These are phyloP conservation scores for Coemansia sp. DNA, from an alignment of 192 early-diverging fungal genomes.

Conservation along the genomic window DNA sequence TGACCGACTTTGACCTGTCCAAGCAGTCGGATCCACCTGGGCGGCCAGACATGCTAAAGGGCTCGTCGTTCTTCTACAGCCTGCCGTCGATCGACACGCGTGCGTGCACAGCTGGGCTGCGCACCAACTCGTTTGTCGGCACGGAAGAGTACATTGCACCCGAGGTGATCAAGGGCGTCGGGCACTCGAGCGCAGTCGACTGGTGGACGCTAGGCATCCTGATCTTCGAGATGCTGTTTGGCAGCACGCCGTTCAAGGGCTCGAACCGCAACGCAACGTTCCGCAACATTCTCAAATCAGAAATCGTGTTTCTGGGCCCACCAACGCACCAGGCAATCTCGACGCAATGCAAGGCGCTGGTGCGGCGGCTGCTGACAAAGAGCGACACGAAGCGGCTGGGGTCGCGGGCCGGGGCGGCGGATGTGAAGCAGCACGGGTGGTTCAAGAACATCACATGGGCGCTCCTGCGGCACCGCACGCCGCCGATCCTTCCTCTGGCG, in stretches of 20 bases:
- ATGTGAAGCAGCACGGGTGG: conserved; percentile 89
- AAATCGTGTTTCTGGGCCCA: conserved; percentile 68
- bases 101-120: conserved; percentile 76
- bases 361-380: conserved; percentile 84
- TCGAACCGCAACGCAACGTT: conserved; percentile 85
- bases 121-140: conserved; percentile 98
- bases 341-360: conserved; percentile 63
- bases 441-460: conserved; percentile 95
- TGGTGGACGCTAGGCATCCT: conserved; percentile 99
- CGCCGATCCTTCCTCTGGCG: conserved; percentile 78
- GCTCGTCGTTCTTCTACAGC: conserved; percentile 54
- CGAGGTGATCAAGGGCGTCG: conserved; percentile 93
- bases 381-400: conserved; percentile 89
- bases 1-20: conserved; percentile 97
- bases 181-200: conserved; percentile 93
- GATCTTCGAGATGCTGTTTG: conserved; percentile 98
- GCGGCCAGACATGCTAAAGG: conserved; percentile 66
- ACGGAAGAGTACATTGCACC: conserved; percentile 99
- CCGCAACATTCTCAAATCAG: conserved; percentile 77
- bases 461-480: conserved; percentile 75
- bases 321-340: conserved; percentile 56
- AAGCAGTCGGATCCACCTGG: conserved; percentile 87
- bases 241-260: conserved; percentile 97
- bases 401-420: conserved; percentile 82
- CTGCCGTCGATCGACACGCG: conserved; percentile 83